Evolutionary conservation across 164 flowering plant species (phyloP), one percentile per base, ranked within the genome.

Genomic region (Taxillus chinensis): DNA sequence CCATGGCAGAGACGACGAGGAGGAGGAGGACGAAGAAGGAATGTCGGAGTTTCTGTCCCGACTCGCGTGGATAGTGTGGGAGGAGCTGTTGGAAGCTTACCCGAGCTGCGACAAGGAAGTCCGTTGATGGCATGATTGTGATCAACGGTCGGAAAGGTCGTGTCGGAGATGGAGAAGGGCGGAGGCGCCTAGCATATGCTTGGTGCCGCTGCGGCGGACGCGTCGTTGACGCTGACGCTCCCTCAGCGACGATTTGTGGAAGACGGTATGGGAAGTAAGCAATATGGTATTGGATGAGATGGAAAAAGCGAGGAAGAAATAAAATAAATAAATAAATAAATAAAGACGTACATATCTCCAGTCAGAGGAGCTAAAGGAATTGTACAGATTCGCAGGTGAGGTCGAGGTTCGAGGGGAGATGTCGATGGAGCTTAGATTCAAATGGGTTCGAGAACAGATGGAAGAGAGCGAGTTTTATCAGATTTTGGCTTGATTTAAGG

Each of bases 191-290:
- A 69, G 59, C 71, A 74, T 53, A 72, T 80, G 81, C 62, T 79
- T 6, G 74, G 70, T 45, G 68, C 70, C 2, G 48, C 65, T 2
- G 62, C 27, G 39, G 63, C 60, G 1, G 9, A 62, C 5, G 75
- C 79, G 3, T 76, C 84, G n/a, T n/a, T n/a, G n/a, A n/a, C n/a
- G n/a, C n/a, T 0, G 55, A 60, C 3, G 98, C 87, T 71, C n/a
- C n/a, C 78, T 91, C 15, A 86, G 96, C 60, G 85, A 85, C 64
- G 97, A 91, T 71, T 71, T 95, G 72, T 91, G 98, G 99, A 79
- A 45, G 60, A 81, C 86, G 0, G 86, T 91, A 38, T 81, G 82
- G 92, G 96, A 89, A 61, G 92, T 87, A 45, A 82, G 96, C 57
- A 78, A 69, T 64, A 62, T 58, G 62, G 95, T 91, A 43, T 69